A percentile compares a stretch with the other conserved stretches of the same genome.
Conservation (phyloP, 441 rosid genomes). For the Pelargonium fulgidum region DNA sequence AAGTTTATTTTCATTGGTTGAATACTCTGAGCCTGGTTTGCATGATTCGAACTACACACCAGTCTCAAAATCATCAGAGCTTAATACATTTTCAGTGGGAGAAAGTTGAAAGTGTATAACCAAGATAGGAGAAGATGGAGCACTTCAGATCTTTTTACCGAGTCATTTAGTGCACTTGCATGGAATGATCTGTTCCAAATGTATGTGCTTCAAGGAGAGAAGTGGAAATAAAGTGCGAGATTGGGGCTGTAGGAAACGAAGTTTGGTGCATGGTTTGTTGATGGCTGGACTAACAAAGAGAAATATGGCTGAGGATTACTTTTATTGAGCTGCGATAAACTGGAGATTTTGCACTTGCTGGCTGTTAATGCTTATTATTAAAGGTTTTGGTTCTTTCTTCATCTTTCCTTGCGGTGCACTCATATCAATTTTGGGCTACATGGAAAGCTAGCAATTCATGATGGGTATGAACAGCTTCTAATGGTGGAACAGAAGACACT, state of each 20-base stretch:
- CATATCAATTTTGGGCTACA: neutral
- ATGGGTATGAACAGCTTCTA: neutral
- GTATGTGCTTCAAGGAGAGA: neutral
- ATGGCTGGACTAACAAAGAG: neutral
- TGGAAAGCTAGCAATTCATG: conserved; percentile 2
- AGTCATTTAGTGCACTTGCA: neutral
- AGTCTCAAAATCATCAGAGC: neutral
- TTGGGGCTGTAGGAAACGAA: neutral
- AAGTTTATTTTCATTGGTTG: neutral
- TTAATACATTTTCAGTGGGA: neutral
- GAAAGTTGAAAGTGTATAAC: neutral
- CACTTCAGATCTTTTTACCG: neutral
- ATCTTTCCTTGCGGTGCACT: neutral
- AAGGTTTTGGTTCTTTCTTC: neutral
- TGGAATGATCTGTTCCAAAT: neutral
- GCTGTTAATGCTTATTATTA: neutral
- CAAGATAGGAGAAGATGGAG: neutral
- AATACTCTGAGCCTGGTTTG: neutral
- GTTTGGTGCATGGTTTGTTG: neutral
- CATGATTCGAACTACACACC: neutral
- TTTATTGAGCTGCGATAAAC: neutral
- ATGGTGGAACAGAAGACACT: neutral
- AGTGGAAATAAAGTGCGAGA: no score
- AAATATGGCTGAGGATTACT: neutral
- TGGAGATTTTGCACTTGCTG: neutral